These are phyloP conservation scores for Conidiobolus incongruus DNA, from an alignment of 371 early-diverging fungal species.

Conservation along the genomic window DNA sequence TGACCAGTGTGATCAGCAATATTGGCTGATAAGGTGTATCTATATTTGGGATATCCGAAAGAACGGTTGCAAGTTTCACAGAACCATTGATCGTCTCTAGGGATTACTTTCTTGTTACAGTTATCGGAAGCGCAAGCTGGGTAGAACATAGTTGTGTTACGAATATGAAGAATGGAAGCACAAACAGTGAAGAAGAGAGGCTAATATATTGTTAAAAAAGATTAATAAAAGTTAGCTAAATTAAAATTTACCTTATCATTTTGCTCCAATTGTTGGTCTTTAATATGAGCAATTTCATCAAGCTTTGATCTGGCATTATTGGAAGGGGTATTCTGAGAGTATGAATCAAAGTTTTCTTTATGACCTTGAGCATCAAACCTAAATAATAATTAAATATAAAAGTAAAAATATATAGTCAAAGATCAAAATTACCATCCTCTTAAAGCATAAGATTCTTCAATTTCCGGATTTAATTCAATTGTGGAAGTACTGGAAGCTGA, in stretches of 20 bases:
- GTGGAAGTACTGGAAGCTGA: slow-evolving; percentile 25
- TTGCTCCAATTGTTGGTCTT: too few species aligned
- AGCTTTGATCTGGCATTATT: too few species aligned
- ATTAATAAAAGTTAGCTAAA: not conserved
- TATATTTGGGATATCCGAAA: slow-evolving; percentile 39
- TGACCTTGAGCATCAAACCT: too few species aligned
- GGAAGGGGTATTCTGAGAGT: too few species aligned
- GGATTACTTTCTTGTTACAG: slow-evolving; percentile 76
- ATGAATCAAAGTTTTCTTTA: too few species aligned
- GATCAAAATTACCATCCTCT: slow-evolving; percentile 63
- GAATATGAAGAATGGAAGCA: slow-evolving; percentile 36
- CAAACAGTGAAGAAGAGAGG: slow-evolving; percentile 42
- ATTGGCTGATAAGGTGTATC: too few species aligned
- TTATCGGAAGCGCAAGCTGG: slow-evolving; percentile 61
- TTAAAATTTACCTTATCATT: too few species aligned
- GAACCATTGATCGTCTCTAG: slow-evolving; percentile 45
- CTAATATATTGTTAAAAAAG: slow-evolving; percentile 8
- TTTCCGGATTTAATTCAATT: slow-evolving; percentile 55
- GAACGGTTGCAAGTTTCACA: slow-evolving; percentile 78
- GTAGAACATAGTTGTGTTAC: slow-evolving; percentile 44
- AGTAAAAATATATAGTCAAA: too few species aligned
- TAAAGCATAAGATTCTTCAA: slow-evolving; percentile 53
- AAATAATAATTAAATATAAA: too few species aligned
- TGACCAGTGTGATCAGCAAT: too few species aligned
- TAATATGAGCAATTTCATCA: too few species aligned